phyloP scores from a whole-genome alignment of 371 early-diverging fungal species.

The Mucor saturninus region DNA sequence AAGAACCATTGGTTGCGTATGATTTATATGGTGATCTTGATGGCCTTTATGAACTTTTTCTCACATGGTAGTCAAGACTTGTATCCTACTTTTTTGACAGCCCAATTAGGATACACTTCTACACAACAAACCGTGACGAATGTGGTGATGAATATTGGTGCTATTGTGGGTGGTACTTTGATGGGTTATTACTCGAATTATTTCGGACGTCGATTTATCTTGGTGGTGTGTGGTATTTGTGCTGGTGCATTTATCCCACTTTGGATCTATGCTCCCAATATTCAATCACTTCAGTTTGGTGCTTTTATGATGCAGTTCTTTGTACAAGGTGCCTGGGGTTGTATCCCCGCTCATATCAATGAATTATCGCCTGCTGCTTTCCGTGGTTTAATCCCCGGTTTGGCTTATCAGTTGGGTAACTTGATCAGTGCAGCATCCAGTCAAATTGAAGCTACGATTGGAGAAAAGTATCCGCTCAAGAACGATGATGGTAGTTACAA shows the following conservation, averaged over 20 bases:
- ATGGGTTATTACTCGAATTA: slow-evolving; percentile 70
- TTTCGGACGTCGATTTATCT: slow-evolving; percentile 63
- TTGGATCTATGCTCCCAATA: slow-evolving; percentile 61
- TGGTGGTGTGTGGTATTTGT: slow-evolving; percentile 51
- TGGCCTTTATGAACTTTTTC: slow-evolving; percentile 72
- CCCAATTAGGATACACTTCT: slow-evolving; percentile 59
- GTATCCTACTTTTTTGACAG: slow-evolving; percentile 70
- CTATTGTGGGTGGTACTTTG: slow-evolving; percentile 71
- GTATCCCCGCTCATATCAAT: slow-evolving; percentile 71
- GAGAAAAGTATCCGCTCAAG: slow-evolving; percentile 51
- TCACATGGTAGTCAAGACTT: slow-evolving; percentile 76
- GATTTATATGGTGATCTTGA: slow-evolving; percentile 62
- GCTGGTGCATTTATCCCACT: slow-evolving; percentile 71
- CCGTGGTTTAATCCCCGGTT: slow-evolving; percentile 71
- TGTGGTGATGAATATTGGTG: slow-evolving; percentile 68
- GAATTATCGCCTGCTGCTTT: slow-evolving; percentile 71
- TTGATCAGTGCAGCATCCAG: slow-evolving; percentile 69
- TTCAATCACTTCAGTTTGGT: slow-evolving; percentile 55
- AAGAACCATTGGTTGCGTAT: slow-evolving; percentile 60
- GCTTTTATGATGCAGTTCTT: slow-evolving; percentile 69
- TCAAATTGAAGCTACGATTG: slow-evolving; percentile 71
- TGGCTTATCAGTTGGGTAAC: slow-evolving; percentile 75
- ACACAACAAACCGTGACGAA: slow-evolving; percentile 62
- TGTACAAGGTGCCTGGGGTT: slow-evolving; percentile 74
- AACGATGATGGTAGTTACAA: slow-evolving; percentile 39